Percentiles rank a stretch among this genome's conserved stretches.
phyloP scores from a whole-genome alignment of 2,329 filamentous ascomycete species.

The Colletotrichum spaethianum region DNA sequence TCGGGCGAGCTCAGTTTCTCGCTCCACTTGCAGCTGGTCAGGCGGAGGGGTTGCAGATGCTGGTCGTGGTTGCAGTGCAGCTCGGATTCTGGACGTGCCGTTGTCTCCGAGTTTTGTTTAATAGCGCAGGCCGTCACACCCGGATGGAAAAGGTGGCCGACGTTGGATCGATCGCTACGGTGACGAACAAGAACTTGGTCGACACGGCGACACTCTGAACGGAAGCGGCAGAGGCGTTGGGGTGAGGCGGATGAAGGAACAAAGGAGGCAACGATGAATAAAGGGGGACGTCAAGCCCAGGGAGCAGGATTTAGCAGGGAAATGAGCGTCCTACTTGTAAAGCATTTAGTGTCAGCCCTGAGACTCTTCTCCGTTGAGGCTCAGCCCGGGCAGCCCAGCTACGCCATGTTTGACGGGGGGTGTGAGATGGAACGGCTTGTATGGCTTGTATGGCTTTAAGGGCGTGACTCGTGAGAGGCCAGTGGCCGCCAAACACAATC shows the following conservation, averaged over 20 bases:
- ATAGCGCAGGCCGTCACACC: conserved; percentile 12
- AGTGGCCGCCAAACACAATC: conserved; percentile 22
- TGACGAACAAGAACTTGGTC: conserved; percentile 23
- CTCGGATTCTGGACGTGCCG: conserved; percentile 2
- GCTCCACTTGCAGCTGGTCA: conserved; percentile 20
- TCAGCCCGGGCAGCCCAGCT: conserved; percentile 15
- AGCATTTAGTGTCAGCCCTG: conserved; percentile 32
- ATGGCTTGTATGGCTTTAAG: conserved; percentile 25
- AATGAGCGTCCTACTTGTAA: conserved; percentile 35
- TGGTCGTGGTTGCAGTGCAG: conserved; percentile 12
- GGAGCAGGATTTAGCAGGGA: conserved; percentile 14
- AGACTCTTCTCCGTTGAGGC: conserved; percentile 30
- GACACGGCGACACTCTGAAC: conserved; percentile 27
- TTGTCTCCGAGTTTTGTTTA: conserved; percentile 2
- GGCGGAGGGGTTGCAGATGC: conserved; percentile 9
- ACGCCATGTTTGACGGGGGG: conserved; percentile 10
- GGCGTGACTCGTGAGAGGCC: conserved; percentile 30
- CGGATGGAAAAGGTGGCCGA: conserved; percentile 2
- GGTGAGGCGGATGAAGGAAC: conserved; percentile 14
- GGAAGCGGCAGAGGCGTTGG: conserved; percentile 33
- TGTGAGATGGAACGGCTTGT: conserved; percentile 7
- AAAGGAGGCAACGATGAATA: conserved; percentile 30
- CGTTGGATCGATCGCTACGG: conserved; percentile 25
- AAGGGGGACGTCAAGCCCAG: conserved; percentile 21
- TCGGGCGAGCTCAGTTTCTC: conserved; percentile 16